These are phyloP conservation scores for Chlamydomonas sp. DNA, from an alignment of 139 green algal genomes.

Conservation along the genomic window DNA sequence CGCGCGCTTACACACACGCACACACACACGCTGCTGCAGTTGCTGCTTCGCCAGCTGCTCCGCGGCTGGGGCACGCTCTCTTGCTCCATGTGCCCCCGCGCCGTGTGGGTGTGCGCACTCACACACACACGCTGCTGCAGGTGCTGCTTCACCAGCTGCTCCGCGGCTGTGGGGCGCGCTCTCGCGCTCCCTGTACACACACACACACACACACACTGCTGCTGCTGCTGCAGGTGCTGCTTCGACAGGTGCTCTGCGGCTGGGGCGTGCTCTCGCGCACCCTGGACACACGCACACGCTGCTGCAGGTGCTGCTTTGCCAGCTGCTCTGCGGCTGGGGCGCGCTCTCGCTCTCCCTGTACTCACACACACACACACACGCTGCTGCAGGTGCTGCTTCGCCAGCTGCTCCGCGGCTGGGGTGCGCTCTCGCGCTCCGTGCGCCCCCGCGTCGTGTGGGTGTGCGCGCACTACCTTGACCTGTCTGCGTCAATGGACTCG, in stretches of 20 bases:
- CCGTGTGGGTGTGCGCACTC: constrained; percentile 48
- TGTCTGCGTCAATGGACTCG: constrained; percentile 25
- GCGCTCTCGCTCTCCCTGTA: constrained; percentile 33
- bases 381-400: constrained; percentile 6
- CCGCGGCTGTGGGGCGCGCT: no score
- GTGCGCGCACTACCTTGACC: constrained; percentile 33
- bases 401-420: constrained; percentile 47
- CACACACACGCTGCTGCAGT: no score
- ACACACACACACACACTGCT: no score
- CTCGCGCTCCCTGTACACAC: no score
- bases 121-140: no score
- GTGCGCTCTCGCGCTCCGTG: constrained; percentile 30
- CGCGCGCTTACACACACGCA: no score
- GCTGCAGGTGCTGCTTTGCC: constrained; percentile 3
- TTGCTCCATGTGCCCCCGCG: constrained; percentile 37
- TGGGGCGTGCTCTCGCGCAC: no score
- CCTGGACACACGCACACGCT: no score
- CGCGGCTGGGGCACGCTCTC: constrained; percentile 37
- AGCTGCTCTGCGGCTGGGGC: constrained; percentile 39
- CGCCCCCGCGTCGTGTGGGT: constrained; percentile 55
- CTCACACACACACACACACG: constrained; percentile 24
- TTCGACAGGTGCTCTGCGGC: no score
- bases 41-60: no score
- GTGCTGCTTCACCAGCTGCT: no score
- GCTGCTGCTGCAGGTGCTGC: no score